Percentiles rank a stretch among this genome's conserved stretches.
These are phyloP conservation scores for Fusarium illudens DNA, from an alignment of 2,329 filamentous ascomycete species.

Conservation along the genomic window DNA sequence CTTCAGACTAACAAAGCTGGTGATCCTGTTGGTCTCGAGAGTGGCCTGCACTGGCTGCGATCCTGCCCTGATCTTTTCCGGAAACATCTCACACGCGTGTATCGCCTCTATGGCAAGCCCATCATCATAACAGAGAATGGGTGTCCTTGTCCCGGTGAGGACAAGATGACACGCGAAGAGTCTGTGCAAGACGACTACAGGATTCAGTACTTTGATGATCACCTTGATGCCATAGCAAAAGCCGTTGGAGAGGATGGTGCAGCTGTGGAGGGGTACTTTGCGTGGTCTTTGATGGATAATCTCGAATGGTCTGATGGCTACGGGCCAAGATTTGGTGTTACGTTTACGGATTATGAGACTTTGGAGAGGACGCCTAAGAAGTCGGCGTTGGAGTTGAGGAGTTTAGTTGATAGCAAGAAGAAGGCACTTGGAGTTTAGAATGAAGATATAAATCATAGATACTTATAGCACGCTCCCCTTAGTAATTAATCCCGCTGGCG, in stretches of 20 bases:
- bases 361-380: slow-evolving; percentile 27
- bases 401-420: not conserved
- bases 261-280: slow-evolving; percentile 20
- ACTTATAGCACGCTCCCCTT: too few relatives aligned
- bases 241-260: slow-evolving; percentile 20
- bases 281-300: slow-evolving; percentile 33
- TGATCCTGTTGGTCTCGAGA: not conserved
- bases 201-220: slow-evolving; percentile 49
- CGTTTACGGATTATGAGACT: slow-evolving; percentile 23
- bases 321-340: slow-evolving; percentile 26
- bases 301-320: slow-evolving; percentile 31
- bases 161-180: slow-evolving; percentile 39
- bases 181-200: slow-evolving; percentile 50
- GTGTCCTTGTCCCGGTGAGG: slow-evolving; percentile 24
- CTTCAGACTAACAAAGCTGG: slow-evolving; percentile 17
- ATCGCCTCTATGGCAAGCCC: slow-evolving; percentile 24
- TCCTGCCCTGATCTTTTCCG: slow-evolving; percentile 25
- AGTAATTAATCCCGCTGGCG: too few relatives aligned
- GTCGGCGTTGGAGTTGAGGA: slow-evolving; percentile 10
- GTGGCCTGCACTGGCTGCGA: slow-evolving; percentile 20
- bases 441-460: too few relatives aligned
- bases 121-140: slow-evolving; percentile 30
- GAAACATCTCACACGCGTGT: slow-evolving; percentile 18
- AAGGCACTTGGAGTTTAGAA: not conserved
- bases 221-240: slow-evolving; percentile 48